A percentile compares a stretch with the other conserved stretches of the same genome.
These are phyloP conservation scores for Naganishia cerealis DNA, from an alignment of 1,284 basidiomycete species.

Conservation along the genomic window DNA sequence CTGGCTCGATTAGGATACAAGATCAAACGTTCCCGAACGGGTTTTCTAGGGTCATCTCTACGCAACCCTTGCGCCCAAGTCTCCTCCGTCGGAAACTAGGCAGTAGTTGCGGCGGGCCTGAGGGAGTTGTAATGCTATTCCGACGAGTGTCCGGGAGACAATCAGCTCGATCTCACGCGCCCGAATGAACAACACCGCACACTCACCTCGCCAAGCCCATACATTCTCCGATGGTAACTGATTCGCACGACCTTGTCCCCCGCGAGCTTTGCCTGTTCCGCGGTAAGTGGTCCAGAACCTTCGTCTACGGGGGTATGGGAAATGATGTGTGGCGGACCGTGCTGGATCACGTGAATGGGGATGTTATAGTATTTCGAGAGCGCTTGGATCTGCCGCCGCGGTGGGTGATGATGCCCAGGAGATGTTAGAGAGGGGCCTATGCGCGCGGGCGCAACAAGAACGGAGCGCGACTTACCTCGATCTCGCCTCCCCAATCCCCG, in stretches of 20 bases:
- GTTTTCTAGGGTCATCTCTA: no score
- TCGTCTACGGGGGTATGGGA: slow-evolving; percentile 62
- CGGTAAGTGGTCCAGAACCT: slow-evolving; percentile 48
- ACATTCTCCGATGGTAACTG: slow-evolving; percentile 87
- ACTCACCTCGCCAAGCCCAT: slow-evolving; percentile 86
- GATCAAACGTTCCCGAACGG: no score
- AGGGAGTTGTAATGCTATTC: slow-evolving; percentile 82
- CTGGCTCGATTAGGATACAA: no score
- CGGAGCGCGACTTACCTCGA: slow-evolving; percentile 76
- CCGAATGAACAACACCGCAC: not conserved
- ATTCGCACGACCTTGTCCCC: slow-evolving; percentile 65
- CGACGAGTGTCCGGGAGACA: slow-evolving; percentile 19
- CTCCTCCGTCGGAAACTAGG: not conserved
- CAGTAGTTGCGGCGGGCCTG: slow-evolving; percentile 58
- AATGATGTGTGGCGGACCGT: slow-evolving; percentile 75
- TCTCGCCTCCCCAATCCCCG: slow-evolving; percentile 93
- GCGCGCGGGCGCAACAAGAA: no score
- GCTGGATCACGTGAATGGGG: slow-evolving; percentile 90
- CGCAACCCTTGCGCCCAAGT: no score
- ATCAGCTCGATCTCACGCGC: slow-evolving; percentile 1
- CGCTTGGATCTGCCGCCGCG: slow-evolving; percentile 66
- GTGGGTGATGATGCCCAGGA: no score
- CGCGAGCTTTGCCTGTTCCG: slow-evolving; percentile 48
- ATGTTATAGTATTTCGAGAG: slow-evolving; percentile 78
- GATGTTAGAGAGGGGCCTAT: no score